Base-by-base conservation (phyloP, 441 rosid genomes). In the Hura crepitans region DNA sequence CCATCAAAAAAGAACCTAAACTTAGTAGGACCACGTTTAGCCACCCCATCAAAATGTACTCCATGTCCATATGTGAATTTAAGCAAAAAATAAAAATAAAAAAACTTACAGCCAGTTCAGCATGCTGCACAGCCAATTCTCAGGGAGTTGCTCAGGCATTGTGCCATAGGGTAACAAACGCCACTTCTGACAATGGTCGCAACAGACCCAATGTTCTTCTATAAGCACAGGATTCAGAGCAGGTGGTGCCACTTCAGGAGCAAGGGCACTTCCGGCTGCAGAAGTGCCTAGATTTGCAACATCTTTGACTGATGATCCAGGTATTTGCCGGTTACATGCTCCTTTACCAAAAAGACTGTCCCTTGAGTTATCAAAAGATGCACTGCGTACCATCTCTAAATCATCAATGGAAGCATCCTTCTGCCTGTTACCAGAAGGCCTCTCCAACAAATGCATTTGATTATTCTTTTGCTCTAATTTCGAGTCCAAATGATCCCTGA, bases 41-140 rank as follows among this genome's bases (percentile, higher is more conserved):
- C n/a, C n/a, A n/a, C n/a, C n/a, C n/a, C n/a, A n/a, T n/a, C n/a
- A n/a, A n/a, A n/a, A n/a, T n/a, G n/a, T n/a, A n/a, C n/a, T n/a
- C 6, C 70, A 8, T 53, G 27, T 47, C n/a, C 28, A 42, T 39
- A 60, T 31, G 18, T 50, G 39, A 35, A 18, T 39, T 39, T 0
- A 10, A 42, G 10, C 11, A 59, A 12, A 10, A n/a, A 12, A 64
- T 13, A 30, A 22, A 11, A 18, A 51, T 35, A 59, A 69, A 57
- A 73, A 61, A 69, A 86, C 98, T 92, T 84, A 92, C 98, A 90
- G 91, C 97, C 98, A 90, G 71, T 84, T 66, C 67, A 89, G 92
- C 97, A 92, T 87, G 77, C 81, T 78, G 78, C 93, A 92, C 65
- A 86, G 74, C 98, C 98, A 92, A 79, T 89, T 92, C 76, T 90